These are phyloP conservation scores for Candida vartiovaarae DNA, from an alignment of 805 yeast genomes.

Conservation along the genomic window DNA sequence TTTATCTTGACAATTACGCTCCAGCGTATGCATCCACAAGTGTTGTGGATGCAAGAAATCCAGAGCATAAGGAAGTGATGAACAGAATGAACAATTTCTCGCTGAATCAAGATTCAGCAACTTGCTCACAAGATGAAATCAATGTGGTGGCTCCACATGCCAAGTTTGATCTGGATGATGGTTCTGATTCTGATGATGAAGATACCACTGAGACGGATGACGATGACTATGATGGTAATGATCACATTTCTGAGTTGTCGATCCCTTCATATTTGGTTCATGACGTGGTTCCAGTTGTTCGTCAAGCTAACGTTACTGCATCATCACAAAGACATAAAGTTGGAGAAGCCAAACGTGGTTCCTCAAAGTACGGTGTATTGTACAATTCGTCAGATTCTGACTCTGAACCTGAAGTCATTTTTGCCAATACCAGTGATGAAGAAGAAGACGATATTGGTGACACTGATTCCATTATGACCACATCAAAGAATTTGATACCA, in stretches of 20 bases:
- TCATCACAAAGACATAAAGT: too few relatives aligned
- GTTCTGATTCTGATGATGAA: conserved; percentile 4
- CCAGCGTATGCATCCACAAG: conserved; percentile 13
- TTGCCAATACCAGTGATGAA: conserved; percentile 12
- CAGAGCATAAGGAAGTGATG: conserved; percentile 7
- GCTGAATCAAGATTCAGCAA: conserved; percentile 13
- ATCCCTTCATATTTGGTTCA: conserved; percentile 13
- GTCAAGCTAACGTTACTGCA: too few relatives aligned
- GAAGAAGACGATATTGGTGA: conserved; percentile 28
- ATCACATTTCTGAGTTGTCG: conserved; percentile 10
- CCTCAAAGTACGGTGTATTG: conserved; percentile 22
- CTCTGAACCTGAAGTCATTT: conserved; percentile 13
- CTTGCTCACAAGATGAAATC: too few relatives aligned
- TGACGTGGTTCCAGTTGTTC: conserved; percentile 4
- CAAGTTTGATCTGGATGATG: conserved; percentile 7
- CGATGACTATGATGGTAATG: conserved; percentile 4
- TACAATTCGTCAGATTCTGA: conserved; percentile 15
- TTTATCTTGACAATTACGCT: conserved; percentile 48
- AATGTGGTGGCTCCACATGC: conserved; percentile 19
- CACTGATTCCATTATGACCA: not conserved
- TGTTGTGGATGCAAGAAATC: conserved; percentile 13
- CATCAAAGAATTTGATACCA: not conserved
- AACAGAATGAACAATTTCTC: conserved; percentile 16
- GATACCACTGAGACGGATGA: conserved; percentile 1
- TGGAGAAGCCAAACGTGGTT: conserved; percentile 4